phyloP scores from a whole-genome alignment of 2,329 filamentous ascomycete genomes.

The Cytospora paraplurivora region DNA sequence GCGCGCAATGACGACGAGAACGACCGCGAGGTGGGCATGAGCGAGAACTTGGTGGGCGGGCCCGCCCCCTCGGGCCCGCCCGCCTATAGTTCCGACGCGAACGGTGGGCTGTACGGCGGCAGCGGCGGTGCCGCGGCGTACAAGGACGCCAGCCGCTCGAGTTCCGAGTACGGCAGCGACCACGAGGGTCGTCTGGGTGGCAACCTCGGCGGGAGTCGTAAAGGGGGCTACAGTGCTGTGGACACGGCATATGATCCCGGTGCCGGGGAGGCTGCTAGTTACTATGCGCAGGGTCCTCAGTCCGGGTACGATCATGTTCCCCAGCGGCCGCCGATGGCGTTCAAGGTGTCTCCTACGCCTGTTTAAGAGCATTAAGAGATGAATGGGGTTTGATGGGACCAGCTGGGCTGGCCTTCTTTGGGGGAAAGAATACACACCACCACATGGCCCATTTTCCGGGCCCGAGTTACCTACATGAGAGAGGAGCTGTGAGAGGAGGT shows the following conservation, averaged over 20 bases:
- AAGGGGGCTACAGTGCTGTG: background rate
- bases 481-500: background rate
- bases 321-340: background rate
- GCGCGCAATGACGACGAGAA: no score
- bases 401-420: no score
- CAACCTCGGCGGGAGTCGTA: background rate
- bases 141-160: background rate
- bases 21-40: no score
- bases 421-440: no score
- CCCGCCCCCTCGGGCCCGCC: background rate
- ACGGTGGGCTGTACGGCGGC: background rate
- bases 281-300: background rate
- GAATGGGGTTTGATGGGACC: no score
- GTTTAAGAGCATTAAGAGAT: background rate
- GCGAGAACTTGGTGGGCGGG: background rate
- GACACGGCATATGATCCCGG: background rate
- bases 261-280: background rate
- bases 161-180: background rate
- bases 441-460: no score
- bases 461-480: no score
- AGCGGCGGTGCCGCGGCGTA: background rate
- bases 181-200: background rate
- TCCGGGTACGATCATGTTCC: background rate
- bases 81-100: constrained; percentile 5
- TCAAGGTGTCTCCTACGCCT: background rate